Evolutionary conservation across 805 yeast genomes (phyloP), one percentile per base, ranked within the genome.

Genomic region (Candida coquimbonensis): DNA sequence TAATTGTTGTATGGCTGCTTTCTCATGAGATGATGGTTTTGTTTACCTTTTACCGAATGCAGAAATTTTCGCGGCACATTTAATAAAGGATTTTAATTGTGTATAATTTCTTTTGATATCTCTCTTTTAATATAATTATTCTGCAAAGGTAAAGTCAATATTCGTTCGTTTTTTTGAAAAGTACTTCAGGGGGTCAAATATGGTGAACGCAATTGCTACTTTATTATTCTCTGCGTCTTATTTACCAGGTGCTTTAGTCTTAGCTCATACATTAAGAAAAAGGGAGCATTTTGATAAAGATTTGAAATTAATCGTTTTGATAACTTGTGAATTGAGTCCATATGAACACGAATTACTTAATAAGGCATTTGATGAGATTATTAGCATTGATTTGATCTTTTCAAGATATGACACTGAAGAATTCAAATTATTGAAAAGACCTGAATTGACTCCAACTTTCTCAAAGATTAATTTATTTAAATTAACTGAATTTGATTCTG

Each of bases 211-310:
- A n/a, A 59, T 72, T 32, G 69, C 68, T 43, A 72, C 81, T 1
- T 63, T 78, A 24, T 62, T 80, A 29, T 79, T 74, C 57, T 67
- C 75, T 25, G 61, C 72, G 16, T 68, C 69, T 34, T 80, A 80
- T 57, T 58, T 80, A 25, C 80, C 83, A 1, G 85, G 86, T 17
- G 76, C 80, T 0, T 62, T 78, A 31, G 75, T 78, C 1, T 57
- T 80, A 35, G 83, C 77, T 1, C 54, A 52, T 31, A 62, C 67
- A 19, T 51, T 73, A 9, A 60, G 57, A 35, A 58, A 53, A 43
- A 35, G 14, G 7, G 47, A 40, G 16, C 19, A 27, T 7, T 36
- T 33, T 24, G 24, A 33, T 29, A 12, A 25, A 4, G 50, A 48
- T 19, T 42, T 46, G 5, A 51, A 53, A 24, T 47, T 58, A 14